Base-by-base conservation (phyloP, 495 filamentous ascomycete genomes). In the Penicillium malachiteum region DNA sequence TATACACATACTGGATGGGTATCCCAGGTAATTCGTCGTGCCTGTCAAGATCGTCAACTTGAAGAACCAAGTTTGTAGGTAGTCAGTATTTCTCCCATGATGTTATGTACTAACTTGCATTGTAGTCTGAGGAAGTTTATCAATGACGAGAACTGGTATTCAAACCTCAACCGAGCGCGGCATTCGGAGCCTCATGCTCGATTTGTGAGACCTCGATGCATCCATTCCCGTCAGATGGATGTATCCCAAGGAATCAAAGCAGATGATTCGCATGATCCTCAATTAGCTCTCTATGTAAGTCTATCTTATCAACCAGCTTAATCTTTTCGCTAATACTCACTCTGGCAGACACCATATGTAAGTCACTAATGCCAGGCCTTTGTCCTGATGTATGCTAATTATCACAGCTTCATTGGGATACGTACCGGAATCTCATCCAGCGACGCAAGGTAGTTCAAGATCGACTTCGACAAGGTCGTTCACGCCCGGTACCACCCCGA, bases 1-100 rank as follows among this genome's bases (percentile, higher is more conserved):
- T 88, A 80, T 55, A 88, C 81, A 4, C 84, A 87, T 64, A 80
- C 85, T 3, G 76, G 78, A 7, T 89, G 85, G 85, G 85, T 87
- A 11, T 82, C 80, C 21, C 61, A 56, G 17, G 54, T 69, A 12
- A 65, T 68, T 6, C 54, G 59, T 0, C 60, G 55, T 5, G 58
- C 59, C 4, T 62, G 58, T 31, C 45, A 61, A n/a, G 66, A 63
- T 35, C 54, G 65, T 57, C 21, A 26, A 26, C n/a, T n/a, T n/a
- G 72, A 63, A 57, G 66, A 64, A 1, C 48, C 65, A 7, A 54
- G 60, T 26, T 68, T 72, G 73, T 74, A 58, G 40, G 40, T 4
- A 2, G 2, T 37, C 1, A 3, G 14, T 6, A 26, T 11, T 31
- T 5, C 12, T 55, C 11, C 9, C 53, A 34, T 13, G 48, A 11